These are phyloP conservation scores for Termitomyces sp. DNA, from an alignment of 768 basidiomycete species.

Conservation along the genomic window DNA sequence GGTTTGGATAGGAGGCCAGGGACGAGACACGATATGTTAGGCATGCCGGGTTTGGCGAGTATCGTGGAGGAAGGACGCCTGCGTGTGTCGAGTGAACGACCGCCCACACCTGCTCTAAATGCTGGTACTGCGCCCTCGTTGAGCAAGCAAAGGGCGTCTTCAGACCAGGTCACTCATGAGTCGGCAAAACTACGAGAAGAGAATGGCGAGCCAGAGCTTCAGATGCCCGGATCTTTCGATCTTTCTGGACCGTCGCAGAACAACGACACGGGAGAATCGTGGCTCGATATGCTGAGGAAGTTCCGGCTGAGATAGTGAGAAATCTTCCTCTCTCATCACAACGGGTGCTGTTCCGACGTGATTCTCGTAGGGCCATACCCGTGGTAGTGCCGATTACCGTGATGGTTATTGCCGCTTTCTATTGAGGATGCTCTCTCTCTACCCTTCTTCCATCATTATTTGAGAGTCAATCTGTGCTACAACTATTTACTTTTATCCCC, in stretches of 20 bases:
- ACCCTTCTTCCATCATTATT: neutral
- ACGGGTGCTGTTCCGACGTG: neutral
- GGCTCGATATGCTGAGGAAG: conserved; percentile 26
- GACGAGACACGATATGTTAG: conserved; percentile 6
- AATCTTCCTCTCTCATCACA: conserved; percentile 14
- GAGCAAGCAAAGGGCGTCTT: neutral
- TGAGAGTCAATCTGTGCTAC: neutral
- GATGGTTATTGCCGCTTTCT: neutral
- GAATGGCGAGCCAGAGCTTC: conserved; percentile 24
- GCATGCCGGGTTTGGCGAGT: neutral
- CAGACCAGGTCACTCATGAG: conserved; percentile 12
- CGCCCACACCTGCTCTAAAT: neutral
- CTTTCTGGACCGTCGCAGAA: conserved; percentile 13
- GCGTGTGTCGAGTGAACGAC: neutral
- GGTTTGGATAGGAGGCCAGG: conserved; percentile 8
- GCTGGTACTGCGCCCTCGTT: neutral
- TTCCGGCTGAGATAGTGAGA: conserved; percentile 22
- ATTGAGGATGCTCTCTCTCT: neutral
- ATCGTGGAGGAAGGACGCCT: neutral
- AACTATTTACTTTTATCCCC: neutral
- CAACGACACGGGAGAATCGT: conserved; percentile 12
- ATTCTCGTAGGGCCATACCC: neutral
- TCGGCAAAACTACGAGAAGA: conserved; percentile 12
- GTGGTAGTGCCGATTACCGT: neutral
- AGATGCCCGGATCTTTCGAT: conserved; percentile 53